Percentiles rank a stretch among this genome's conserved stretches.
phyloP scores from a whole-genome alignment of 495 filamentous ascomycete species.

The Penicillium alfredii region DNA sequence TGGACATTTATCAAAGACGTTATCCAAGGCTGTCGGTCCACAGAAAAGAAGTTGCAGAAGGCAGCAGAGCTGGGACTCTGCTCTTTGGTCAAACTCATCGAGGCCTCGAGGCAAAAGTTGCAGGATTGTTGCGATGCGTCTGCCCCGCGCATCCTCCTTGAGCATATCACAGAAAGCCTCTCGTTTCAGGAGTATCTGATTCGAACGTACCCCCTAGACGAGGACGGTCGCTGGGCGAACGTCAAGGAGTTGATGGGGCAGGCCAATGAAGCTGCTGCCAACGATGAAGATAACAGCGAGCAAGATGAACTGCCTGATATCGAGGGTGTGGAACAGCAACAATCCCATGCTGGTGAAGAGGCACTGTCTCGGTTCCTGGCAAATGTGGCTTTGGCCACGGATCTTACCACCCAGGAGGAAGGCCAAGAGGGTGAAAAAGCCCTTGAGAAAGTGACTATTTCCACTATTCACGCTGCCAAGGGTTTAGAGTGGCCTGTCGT shows the following conservation, averaged over 20 bases:
- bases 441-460: conserved; percentile 75
- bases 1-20: conserved; percentile 68
- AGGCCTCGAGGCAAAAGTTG: conserved; percentile 55
- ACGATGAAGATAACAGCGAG: conserved; percentile 31
- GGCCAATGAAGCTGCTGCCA: conserved; percentile 52
- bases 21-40: conserved; percentile 60
- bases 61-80: conserved; percentile 60
- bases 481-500: conserved; percentile 97
- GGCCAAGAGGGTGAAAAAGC: conserved; percentile 41
- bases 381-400: conserved; percentile 81
- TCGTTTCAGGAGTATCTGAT: conserved; percentile 68
- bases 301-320: conserved; percentile 73
- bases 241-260: conserved; percentile 82
- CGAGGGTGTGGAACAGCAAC: conserved; percentile 66
- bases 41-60: conserved; percentile 63
- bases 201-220: conserved; percentile 63
- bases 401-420: conserved; percentile 56
- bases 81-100: conserved; percentile 55
- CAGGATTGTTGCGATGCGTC: conserved; percentile 40
- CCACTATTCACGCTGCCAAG: conserved; percentile 95
- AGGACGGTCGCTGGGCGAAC: conserved; percentile 84
- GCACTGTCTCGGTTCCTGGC: conserved; percentile 75
- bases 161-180: conserved; percentile 66
- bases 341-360: conserved; percentile 52
- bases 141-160: conserved; percentile 63